phyloP scores from a whole-genome alignment of 2,329 filamentous ascomycete species.

The Penicillium sp. region DNA sequence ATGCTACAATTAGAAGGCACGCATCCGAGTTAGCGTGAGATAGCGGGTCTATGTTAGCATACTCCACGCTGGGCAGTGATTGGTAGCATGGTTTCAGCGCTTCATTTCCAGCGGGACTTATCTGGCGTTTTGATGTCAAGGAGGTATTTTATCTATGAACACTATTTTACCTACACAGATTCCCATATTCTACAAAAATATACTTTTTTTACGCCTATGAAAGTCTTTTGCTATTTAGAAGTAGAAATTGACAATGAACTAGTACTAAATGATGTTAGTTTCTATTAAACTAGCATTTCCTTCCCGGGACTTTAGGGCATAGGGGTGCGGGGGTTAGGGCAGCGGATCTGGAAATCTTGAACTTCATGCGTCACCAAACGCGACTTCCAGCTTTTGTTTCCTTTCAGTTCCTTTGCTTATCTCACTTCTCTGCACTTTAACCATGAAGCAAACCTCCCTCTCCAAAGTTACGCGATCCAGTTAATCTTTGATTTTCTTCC shows the following conservation, averaged over 20 bases:
- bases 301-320: slow-evolving; percentile 16
- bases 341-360: slow-evolving; percentile 12
- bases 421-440: neutral
- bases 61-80: slow-evolving; percentile 13
- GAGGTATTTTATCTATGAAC: slow-evolving; percentile 5
- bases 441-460: neutral
- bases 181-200: neutral
- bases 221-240: neutral
- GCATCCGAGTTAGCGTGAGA: slow-evolving; percentile 11
- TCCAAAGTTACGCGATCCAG: neutral
- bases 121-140: slow-evolving; percentile 17
- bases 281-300: neutral
- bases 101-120: slow-evolving; percentile 14
- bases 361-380: slow-evolving; percentile 6
- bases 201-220: neutral
- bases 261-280: neutral
- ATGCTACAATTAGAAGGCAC: slow-evolving; percentile 12
- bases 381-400: neutral
- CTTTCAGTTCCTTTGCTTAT: neutral
- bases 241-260: neutral
- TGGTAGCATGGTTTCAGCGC: slow-evolving; percentile 24
- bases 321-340: slow-evolving; percentile 20
- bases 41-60: slow-evolving; percentile 17
- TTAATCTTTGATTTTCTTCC: neutral
- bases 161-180: neutral